Evolutionary conservation across 306 rosid genomes (phyloP).

Genomic region (Echinosophora koreensis): DNA sequence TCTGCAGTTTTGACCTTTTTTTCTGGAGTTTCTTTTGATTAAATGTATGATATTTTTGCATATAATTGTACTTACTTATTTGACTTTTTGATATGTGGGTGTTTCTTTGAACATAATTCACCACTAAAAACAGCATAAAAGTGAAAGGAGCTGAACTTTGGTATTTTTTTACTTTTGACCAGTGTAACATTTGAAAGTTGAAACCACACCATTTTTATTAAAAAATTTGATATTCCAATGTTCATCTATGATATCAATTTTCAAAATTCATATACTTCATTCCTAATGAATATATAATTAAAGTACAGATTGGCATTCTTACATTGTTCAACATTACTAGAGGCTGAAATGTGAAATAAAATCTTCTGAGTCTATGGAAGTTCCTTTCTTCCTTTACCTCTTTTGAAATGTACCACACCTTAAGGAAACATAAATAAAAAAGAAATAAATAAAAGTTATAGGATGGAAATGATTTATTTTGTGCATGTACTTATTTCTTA

Average conservation of each 20-base stretch:
- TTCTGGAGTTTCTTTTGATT: not conserved
- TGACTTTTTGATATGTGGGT: not conserved
- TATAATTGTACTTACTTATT: not conserved
- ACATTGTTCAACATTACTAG: slow-evolving; percentile 24
- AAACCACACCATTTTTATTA: slow-evolving; percentile 11
- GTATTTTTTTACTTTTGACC: slow-evolving; percentile 22
- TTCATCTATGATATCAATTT: slow-evolving; percentile 32
- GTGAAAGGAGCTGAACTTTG: slow-evolving; percentile 18
- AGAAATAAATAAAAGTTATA: not conserved
- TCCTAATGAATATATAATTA: slow-evolving; percentile 27
- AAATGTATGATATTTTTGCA: slow-evolving; percentile 2
- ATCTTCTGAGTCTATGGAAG: not conserved
- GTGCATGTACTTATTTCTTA: slow-evolving; percentile 19
- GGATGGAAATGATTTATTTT: not conserved
- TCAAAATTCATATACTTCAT: slow-evolving; percentile 32
- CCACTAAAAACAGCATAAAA: not conserved
- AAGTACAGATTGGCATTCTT: slow-evolving; percentile 27
- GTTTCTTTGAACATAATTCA: not conserved
- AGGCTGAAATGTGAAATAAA: slow-evolving; percentile 17
- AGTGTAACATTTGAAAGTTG: slow-evolving; percentile 41
- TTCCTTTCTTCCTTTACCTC: slow-evolving; percentile 40
- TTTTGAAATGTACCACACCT: slow-evolving; percentile 28
- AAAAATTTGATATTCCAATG: slow-evolving; percentile 6
- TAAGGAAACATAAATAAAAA: slow-evolving; percentile 13
- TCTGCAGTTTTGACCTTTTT: slow-evolving; percentile 26